These are phyloP conservation scores for Geranomyces michiganensis DNA, from an alignment of 192 early-diverging fungal genomes.

Conservation along the genomic window DNA sequence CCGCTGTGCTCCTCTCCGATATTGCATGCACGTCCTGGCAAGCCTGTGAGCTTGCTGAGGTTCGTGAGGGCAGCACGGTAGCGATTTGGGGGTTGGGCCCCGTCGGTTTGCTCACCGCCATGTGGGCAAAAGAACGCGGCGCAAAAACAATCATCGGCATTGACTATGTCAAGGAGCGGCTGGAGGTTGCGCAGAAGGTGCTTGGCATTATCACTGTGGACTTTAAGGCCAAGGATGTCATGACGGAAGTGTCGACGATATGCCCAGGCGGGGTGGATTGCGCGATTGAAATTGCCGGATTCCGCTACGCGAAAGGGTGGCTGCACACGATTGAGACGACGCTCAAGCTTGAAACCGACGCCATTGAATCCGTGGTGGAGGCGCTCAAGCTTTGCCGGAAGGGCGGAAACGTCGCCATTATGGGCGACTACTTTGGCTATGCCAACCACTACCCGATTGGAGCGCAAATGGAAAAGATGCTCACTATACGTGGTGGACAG, in stretches of 20 bases:
- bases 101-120: conserved; percentile 45
- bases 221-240: conserved; percentile 31
- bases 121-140: conserved; percentile 17
- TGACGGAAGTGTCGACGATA: conserved; percentile 33
- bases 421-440: conserved; percentile 40
- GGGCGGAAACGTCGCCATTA: conserved; percentile 23
- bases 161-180: conserved; percentile 21
- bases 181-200: conserved; percentile 35
- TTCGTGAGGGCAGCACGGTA: conserved; percentile 45
- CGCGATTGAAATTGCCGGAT: conserved; percentile 52
- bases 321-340: conserved; percentile 48
- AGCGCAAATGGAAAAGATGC: conserved; percentile 31
- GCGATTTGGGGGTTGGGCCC: conserved; percentile 63
- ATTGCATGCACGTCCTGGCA: conserved; percentile 55
- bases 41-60: conserved; percentile 41
- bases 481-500: conserved; percentile 43
- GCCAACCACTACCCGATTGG: conserved; percentile 34
- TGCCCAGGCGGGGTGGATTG: conserved; percentile 28
- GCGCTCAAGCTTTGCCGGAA: conserved; percentile 44
- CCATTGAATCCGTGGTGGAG: conserved; percentile 50
- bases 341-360: conserved; percentile 56
- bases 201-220: conserved; percentile 33
- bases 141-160: conserved; percentile 15
- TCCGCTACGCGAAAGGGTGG: conserved; percentile 53
- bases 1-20: conserved; percentile 53